These are phyloP conservation scores for Ambrosia hybrid DNA, from an alignment of 140 eudicot species.

Conservation along the genomic window DNA sequence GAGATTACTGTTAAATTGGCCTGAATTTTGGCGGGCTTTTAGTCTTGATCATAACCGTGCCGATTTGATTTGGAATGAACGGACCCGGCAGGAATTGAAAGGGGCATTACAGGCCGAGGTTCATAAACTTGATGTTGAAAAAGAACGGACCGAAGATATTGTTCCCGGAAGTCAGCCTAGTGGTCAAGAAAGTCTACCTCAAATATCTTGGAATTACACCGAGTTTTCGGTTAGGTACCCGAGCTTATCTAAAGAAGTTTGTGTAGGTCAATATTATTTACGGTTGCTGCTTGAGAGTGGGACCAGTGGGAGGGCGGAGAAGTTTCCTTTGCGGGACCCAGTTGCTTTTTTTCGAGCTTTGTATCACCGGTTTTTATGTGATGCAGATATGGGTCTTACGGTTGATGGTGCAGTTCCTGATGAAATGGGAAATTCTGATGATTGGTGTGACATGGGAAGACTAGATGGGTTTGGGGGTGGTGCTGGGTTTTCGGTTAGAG, in stretches of 20 bases:
- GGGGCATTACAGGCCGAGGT: constrained; percentile 93
- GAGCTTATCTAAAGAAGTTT: constrained; percentile 93
- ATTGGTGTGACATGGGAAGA: constrained; percentile 99
- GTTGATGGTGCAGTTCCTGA: constrained; percentile 98
- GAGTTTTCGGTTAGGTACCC: constrained; percentile 88
- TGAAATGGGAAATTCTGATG: constrained; percentile 98
- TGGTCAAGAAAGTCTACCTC: constrained; percentile 72
- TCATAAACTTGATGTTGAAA: constrained; percentile 90
- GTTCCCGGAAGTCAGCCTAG: constrained; percentile 61
- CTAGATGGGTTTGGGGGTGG: constrained; percentile 99
- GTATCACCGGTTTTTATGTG: constrained; percentile 91
- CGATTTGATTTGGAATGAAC: constrained; percentile 95
- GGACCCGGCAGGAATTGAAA: constrained; percentile 87
- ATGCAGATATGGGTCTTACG: constrained; percentile 96
- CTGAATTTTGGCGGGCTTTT: constrained; percentile 96
- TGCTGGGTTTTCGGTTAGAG: constrained; percentile 93
- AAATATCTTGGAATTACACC: constrained; percentile 93
- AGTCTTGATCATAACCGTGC: constrained; percentile 98
- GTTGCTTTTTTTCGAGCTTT: constrained; percentile 94
- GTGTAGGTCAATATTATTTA: constrained; percentile 94
- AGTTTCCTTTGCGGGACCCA: constrained; percentile 91
- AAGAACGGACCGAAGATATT: constrained; percentile 89
- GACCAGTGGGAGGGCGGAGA: constrained; percentile 66
- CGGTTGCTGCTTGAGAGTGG: constrained; percentile 94
- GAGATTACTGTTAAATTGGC: constrained; percentile 86